A percentile compares a stretch with the other conserved stretches of the same genome.
phyloP scores from a whole-genome alignment of 768 basidiomycete genomes.

The Mycena vitilis region DNA sequence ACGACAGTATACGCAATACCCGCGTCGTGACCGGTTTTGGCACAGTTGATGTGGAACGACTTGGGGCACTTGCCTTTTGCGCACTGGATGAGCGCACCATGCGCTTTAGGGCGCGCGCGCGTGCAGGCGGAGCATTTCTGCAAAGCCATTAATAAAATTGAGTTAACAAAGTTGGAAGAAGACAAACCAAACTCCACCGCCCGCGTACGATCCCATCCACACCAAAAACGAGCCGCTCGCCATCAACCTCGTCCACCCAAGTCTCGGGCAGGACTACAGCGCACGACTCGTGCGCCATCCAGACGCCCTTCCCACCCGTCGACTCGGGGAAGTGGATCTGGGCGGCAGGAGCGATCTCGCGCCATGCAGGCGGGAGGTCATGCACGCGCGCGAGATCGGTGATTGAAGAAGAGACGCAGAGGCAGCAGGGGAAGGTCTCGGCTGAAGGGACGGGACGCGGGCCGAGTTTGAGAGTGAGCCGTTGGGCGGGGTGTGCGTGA shows the following conservation, averaged over 20 bases:
- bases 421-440: slow-evolving; percentile 73
- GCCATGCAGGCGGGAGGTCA: slow-evolving; percentile 70
- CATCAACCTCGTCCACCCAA: slow-evolving; percentile 83
- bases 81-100: slow-evolving; percentile 91
- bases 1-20: slow-evolving; percentile 71
- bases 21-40: slow-evolving; percentile 64
- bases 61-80: slow-evolving; percentile 94
- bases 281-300: slow-evolving; percentile 86
- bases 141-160: neutral
- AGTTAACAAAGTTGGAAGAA: neutral
- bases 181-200: slow-evolving; percentile 88
- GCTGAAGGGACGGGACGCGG: slow-evolving; percentile 61
- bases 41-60: slow-evolving; percentile 95
- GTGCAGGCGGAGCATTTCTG: slow-evolving; percentile 93
- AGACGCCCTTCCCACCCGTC: slow-evolving; percentile 56
- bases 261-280: slow-evolving; percentile 90
- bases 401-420: slow-evolving; percentile 66
- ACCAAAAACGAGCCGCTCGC: slow-evolving; percentile 72
- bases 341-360: slow-evolving; percentile 60
- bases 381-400: slow-evolving; percentile 74
- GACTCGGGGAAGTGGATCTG: slow-evolving; percentile 27
- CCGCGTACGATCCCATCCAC: slow-evolving; percentile 91
- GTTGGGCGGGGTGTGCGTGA: slow-evolving; percentile 51
- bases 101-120: slow-evolving; percentile 72
- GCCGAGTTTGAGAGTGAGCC: slow-evolving; percentile 75